Base-by-base conservation (phyloP, 331 rosid species). In the Spiraea crenata region DNA sequence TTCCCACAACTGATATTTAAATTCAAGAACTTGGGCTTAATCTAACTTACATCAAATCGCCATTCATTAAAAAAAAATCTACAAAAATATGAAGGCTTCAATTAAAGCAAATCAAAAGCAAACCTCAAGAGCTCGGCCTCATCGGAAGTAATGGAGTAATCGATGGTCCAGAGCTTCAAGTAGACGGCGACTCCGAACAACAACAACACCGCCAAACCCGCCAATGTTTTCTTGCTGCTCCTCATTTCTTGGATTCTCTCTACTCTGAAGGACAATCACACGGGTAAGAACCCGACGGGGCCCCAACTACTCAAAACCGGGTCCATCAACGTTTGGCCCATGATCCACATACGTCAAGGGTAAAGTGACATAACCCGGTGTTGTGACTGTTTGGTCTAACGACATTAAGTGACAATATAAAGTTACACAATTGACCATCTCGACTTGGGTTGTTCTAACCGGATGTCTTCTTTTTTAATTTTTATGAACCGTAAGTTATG, bases 141-240 rank as follows among this genome's bases (percentile, higher is more conserved):
- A 50, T 80, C 85, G 31, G 89, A 67, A 51, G 98, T 84, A 67
- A 84, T 70, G 8, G 74, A 54, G 72, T 83, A 86, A 47, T 89
- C 85, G 78, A 89, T 85, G 39, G 84, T 80, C 98, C 98, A 92
- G 51, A 89, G 84, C 67, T 85, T 78, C 70, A 86, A 78, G 77
- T 92, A 87, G 5, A 92, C 87, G 3, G 86, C 89, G 55, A 83
- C 57, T 39, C 98, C 98, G 65, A 89, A 64, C 17, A 89, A 62
- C 89, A 92, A 81, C 46, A 82, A 79, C 72, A 84, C 79, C 60
- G 59, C 84, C 56, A 92, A 79, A 44, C 57, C 69, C 40, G 74
- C 76, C 73, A 89, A 60, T 31, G 75, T 72, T 74, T 75, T 64
- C 57, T 74, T 84, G 78, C 84, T 86, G 39, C 79, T 77, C 55